Percentiles rank a stretch among this genome's conserved stretches.
Evolutionary conservation across 2,329 filamentous ascomycete species (phyloP).

Genomic region (Xylariales sp.): DNA sequence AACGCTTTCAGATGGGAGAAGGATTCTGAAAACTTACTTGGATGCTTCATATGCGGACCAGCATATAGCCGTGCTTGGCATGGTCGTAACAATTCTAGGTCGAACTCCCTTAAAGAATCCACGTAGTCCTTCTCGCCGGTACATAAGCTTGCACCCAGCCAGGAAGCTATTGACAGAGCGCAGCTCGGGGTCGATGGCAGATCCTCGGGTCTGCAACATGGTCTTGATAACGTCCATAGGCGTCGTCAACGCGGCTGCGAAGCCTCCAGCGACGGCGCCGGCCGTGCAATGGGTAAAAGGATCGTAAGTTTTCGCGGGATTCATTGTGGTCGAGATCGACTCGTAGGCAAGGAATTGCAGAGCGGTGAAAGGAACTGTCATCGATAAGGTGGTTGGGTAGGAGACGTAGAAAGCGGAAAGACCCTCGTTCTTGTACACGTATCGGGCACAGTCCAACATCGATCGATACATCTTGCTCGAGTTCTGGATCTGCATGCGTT

Average conservation of each 20-base stretch:
- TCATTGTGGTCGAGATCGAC: conserved; percentile 90
- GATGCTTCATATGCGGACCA: conserved; percentile 77
- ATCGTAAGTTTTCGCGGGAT: conserved; percentile 81
- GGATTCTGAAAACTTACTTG: too few species aligned
- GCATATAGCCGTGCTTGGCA: conserved; percentile 99
- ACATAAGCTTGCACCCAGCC: conserved; percentile 76
- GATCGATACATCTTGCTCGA: conserved; percentile 84
- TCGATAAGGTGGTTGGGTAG: conserved; percentile 94
- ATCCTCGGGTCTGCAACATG: conserved; percentile 87
- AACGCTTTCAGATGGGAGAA: too few species aligned
- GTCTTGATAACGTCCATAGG: conserved; percentile 99
- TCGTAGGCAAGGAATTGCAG: conserved; percentile 98
- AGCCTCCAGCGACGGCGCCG: conserved; percentile 85
- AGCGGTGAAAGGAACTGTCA: conserved; percentile 97
- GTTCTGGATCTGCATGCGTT: conserved; percentile 97
- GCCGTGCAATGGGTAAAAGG: conserved; percentile 91
- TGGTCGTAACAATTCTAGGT: conserved; percentile 89
- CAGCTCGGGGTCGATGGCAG: conserved; percentile 74
- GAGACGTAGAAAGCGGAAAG: conserved; percentile 94
- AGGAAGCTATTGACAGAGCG: conserved; percentile 78
- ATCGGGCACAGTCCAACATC: conserved; percentile 79
- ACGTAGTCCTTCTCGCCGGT: conserved; percentile 73
- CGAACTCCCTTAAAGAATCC: conserved; percentile 94
- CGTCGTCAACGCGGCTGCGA: conserved; percentile 90
- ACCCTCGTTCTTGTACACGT: conserved; percentile 85